These are phyloP conservation scores for Aurinia saxatilis DNA, from an alignment of 345 rosid genomes.

Conservation along the genomic window DNA sequence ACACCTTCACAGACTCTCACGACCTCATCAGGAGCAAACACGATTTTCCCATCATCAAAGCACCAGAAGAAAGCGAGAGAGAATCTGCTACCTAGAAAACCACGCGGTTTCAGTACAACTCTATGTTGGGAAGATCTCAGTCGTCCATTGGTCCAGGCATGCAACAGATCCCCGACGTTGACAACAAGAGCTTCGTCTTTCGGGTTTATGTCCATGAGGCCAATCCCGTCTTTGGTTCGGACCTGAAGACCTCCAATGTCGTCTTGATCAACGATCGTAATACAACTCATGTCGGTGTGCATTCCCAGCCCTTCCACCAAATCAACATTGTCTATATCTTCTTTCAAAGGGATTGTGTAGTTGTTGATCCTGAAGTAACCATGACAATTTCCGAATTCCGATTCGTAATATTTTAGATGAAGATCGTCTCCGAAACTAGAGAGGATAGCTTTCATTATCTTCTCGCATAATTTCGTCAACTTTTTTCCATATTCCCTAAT, in stretches of 20 bases:
- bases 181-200: slow-evolving; percentile 48
- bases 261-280: slow-evolving; percentile 66
- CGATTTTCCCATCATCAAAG: slow-evolving; percentile 54
- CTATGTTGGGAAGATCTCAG: slow-evolving; percentile 70
- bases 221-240: slow-evolving; percentile 48
- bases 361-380: slow-evolving; percentile 68
- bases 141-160: slow-evolving; percentile 79
- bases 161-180: slow-evolving; percentile 73
- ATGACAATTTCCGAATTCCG: slow-evolving; percentile 53
- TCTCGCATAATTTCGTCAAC: slow-evolving; percentile 58
- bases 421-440: slow-evolving; percentile 38
- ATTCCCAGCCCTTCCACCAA: slow-evolving; percentile 70
- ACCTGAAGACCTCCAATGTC: slow-evolving; percentile 74
- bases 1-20: slow-evolving; percentile 32
- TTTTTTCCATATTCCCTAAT: slow-evolving; percentile 59
- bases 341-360: slow-evolving; percentile 45
- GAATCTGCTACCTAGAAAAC: slow-evolving; percentile 31
- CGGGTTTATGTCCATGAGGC: slow-evolving; percentile 46
- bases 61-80: slow-evolving; percentile 78
- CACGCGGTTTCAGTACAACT: slow-evolving; percentile 42
- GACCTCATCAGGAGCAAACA: slow-evolving; percentile 56
- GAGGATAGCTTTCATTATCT: slow-evolving; percentile 39
- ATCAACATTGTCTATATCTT: slow-evolving; percentile 20
- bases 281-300: slow-evolving; percentile 91
- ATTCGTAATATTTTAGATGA: slow-evolving; percentile 31